Base-by-base conservation (phyloP, 2,329 filamentous ascomycete genomes). In the Zymoseptoria ardabiliae region DNA sequence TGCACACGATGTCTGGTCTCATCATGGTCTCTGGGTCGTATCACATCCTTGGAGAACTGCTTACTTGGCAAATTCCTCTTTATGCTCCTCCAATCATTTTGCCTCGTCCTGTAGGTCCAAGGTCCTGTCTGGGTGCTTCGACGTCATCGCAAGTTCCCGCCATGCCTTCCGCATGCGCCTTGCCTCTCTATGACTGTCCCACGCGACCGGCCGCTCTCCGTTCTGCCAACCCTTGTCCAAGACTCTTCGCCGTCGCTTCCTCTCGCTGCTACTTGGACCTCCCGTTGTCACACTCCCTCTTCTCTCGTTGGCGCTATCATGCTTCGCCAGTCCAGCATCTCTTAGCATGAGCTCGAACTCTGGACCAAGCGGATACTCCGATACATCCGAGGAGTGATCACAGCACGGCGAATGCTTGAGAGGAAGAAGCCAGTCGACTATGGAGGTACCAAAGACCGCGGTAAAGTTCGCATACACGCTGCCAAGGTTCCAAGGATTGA, bases 401-500 rank as follows among this genome's bases (percentile, higher is more conserved):
- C 81, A 81, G 72, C 89, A 93, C 0, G 93, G 93, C 4, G 89
- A 91, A 60, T 83, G 80, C 58, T 79, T 84, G 35, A 96, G 72
- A 0, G 93, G 93, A 1, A 96, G 75, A 11, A 96, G 70, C 92
- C 92, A 97, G 61, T 96, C 89, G 13, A 87, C 61, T 2, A 85
- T 64, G 20, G 76, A 82, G 53, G 81, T 75, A 0, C 93, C 93
- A 86, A 99, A 91, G 22, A 97, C 84, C 13, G 87, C 82, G 64
- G 85, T 83, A 76, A 91, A 87, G 69, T 97, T 97, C 25, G 79
- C 75, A 62, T 82, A 79, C 1, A 58, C 52, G 28, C 72, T 77
- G 1, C 89, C 90, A 0, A 94, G 77, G 67, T 96, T 84, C 86
- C 91, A 99, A 0, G 91, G 90, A 66, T 96, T 96, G 66, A 94